Evolutionary conservation across 1,139 yeast genomes (phyloP).

Genomic region (Geotrichum klebahnii): DNA sequence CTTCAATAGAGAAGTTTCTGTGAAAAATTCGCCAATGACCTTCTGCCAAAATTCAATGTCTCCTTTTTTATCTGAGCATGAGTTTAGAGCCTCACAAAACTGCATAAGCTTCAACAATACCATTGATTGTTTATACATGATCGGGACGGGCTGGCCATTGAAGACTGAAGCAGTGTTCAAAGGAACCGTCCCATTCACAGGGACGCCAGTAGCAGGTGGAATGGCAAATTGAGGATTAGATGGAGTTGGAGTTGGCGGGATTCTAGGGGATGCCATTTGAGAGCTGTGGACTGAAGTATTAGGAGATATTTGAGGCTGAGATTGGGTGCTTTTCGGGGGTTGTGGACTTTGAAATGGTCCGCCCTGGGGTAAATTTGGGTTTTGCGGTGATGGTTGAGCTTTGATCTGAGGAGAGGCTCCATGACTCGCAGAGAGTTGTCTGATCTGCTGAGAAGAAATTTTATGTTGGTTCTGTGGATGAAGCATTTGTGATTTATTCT

Average conservation of each 20-base stretch:
- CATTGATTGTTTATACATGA: constrained; percentile 8
- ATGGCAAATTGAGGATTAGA: constrained; percentile 1
- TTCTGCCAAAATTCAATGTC: constrained; percentile 49
- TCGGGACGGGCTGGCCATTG: background rate
- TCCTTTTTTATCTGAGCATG: constrained; percentile 38
- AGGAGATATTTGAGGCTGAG: constrained; percentile 22
- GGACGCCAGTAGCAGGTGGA: background rate
- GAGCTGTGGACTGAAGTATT: constrained; percentile 14
- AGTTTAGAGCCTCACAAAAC: constrained; percentile 42
- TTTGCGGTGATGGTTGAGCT: background rate
- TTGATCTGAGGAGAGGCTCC: background rate
- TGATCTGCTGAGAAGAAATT: constrained; percentile 6
- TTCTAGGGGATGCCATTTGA: constrained; percentile 19
- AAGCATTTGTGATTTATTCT: constrained; percentile 1
- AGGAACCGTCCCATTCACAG: constrained; percentile 29
- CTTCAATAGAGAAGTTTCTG: constrained; percentile 47
- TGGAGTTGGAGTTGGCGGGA: constrained; percentile 21
- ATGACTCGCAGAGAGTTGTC: constrained; percentile 2
- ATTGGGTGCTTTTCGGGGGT: background rate
- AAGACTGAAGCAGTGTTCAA: background rate
- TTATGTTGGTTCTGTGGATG: constrained; percentile 11
- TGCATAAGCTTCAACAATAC: constrained; percentile 30
- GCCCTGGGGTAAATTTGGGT: background rate
- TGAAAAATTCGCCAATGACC: constrained; percentile 48
- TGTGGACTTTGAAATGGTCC: constrained; percentile 1